Conservation (phyloP, 441 rosid species). For the Arabidopsis lyrata region DNA sequence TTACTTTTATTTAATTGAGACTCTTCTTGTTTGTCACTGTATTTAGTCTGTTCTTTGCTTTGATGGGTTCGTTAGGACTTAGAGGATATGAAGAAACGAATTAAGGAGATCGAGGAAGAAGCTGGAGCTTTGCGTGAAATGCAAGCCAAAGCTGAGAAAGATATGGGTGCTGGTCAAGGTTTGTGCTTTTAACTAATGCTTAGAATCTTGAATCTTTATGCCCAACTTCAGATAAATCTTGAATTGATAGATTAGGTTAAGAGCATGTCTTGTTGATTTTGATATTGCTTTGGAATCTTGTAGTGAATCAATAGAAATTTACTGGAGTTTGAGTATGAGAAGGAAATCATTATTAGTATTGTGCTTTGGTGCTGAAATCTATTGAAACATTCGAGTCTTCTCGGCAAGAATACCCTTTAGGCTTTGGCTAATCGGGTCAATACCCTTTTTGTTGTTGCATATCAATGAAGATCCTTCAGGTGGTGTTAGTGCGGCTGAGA, state of each 20-base stretch:
- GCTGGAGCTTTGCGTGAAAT: conserved; percentile 83
- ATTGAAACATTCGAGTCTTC: conserved; percentile 12
- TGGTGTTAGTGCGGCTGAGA: conserved; percentile 65
- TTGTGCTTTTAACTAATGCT: not conserved
- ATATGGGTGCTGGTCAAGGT: conserved; percentile 86
- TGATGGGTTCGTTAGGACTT: conserved; percentile 52
- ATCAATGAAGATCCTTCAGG: conserved; percentile 62
- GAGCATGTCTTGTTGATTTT: conserved; percentile 13
- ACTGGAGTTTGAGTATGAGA: not conserved
- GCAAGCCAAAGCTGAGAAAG: conserved; percentile 90
- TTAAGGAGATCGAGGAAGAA: conserved; percentile 82
- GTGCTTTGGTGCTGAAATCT: conserved; percentile 8
- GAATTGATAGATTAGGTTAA: not conserved
- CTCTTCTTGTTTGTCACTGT: not conserved
- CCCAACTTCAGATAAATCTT: not conserved
- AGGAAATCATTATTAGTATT: not conserved
- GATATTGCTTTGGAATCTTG: conserved; percentile 16
- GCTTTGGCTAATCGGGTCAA: conserved; percentile 25
- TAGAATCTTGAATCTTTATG: conserved; percentile 1
- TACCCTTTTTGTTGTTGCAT: conserved; percentile 12
- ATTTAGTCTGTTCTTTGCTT: conserved; percentile 5
- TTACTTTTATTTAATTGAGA: conserved; percentile 3
- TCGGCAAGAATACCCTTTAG: conserved; percentile 7
- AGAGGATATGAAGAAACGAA: conserved; percentile 80
- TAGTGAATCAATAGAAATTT: not conserved